phyloP scores from a whole-genome alignment of 2,329 filamentous ascomycete species.

The Pestalotiopsis sp. region DNA sequence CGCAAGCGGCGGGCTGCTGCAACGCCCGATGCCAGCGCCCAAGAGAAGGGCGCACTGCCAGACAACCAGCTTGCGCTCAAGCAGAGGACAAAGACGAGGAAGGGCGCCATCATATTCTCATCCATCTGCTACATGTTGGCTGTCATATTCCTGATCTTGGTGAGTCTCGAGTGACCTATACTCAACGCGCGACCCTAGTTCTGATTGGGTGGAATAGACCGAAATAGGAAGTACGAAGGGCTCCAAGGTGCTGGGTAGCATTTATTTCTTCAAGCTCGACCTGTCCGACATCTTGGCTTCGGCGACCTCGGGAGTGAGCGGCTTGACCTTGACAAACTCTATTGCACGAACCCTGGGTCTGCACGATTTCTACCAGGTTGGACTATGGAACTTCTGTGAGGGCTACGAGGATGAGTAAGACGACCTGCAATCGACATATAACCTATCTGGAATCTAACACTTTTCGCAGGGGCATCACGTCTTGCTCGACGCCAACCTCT shows the following conservation, averaged over 20 bases:
- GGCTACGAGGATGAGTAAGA: conserved; percentile 71
- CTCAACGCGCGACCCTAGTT: not conserved
- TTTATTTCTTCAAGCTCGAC: conserved; percentile 85
- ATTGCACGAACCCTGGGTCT: conserved; percentile 85
- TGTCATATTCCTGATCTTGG: conserved; percentile 78
- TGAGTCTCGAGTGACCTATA: conserved; percentile 34
- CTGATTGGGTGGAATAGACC: conserved; percentile 37
- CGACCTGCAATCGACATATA: conserved; percentile 35
- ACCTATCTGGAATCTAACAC: conserved; percentile 42
- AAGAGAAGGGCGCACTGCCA: conserved; percentile 18
- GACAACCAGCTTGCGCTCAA: conserved; percentile 38
- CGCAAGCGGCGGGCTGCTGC: conserved; percentile 25
- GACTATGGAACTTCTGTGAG: conserved; percentile 90
- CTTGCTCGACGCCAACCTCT: conserved; percentile 69
- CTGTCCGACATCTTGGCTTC: conserved; percentile 79
- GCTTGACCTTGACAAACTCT: conserved; percentile 74
- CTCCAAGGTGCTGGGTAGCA: conserved; percentile 63
- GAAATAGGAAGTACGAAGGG: conserved; percentile 75
- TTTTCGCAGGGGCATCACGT: conserved; percentile 65
- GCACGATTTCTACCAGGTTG: conserved; percentile 93
- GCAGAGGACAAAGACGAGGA: conserved; percentile 53
- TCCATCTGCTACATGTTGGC: conserved; percentile 73
- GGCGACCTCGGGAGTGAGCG: conserved; percentile 65
- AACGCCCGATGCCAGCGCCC: conserved; percentile 20
- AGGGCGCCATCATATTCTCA: conserved; percentile 65